Evolutionary conservation across 441 rosid genomes (phyloP).

Genomic region (Jatropha multifida): DNA sequence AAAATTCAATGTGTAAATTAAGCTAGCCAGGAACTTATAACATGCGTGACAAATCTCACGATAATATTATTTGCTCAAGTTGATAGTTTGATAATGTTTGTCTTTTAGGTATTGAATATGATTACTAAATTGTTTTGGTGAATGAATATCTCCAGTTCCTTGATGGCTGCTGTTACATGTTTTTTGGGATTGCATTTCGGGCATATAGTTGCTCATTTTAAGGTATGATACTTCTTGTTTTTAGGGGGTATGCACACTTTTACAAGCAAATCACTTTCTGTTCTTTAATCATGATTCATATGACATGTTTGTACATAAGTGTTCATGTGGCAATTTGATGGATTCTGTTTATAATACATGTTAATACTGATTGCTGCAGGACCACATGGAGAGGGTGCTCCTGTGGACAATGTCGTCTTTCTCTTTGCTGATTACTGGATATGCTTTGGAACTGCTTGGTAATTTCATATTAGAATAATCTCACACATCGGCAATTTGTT

Average conservation of each 20-base stretch:
- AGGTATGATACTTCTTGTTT: slow-evolving; percentile 33
- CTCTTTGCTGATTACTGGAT: slow-evolving; percentile 41
- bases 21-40: not conserved
- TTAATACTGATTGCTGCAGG: slow-evolving; percentile 34
- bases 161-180: slow-evolving; percentile 61
- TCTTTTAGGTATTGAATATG: not conserved
- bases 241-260: not conserved
- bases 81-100: not conserved
- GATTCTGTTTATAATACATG: slow-evolving; percentile 5
- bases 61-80: not conserved
- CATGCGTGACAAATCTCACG: not conserved
- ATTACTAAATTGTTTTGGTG: slow-evolving; percentile 11
- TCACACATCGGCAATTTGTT: not conserved
- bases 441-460: slow-evolving; percentile 43
- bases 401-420: slow-evolving; percentile 47
- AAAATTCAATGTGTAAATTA: not conserved
- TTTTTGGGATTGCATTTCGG: slow-evolving; percentile 61
- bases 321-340: not conserved
- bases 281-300: not conserved
- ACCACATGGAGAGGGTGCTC: slow-evolving; percentile 36
- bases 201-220: slow-evolving; percentile 49
- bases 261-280: not conserved
- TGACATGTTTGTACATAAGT: slow-evolving; percentile 1
- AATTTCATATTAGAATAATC: slow-evolving; percentile 17
- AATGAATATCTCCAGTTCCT: slow-evolving; percentile 40